Conservation (phyloP, 495 filamentous ascomycete genomes). For the Lasiosphaeris hirsuta region DNA sequence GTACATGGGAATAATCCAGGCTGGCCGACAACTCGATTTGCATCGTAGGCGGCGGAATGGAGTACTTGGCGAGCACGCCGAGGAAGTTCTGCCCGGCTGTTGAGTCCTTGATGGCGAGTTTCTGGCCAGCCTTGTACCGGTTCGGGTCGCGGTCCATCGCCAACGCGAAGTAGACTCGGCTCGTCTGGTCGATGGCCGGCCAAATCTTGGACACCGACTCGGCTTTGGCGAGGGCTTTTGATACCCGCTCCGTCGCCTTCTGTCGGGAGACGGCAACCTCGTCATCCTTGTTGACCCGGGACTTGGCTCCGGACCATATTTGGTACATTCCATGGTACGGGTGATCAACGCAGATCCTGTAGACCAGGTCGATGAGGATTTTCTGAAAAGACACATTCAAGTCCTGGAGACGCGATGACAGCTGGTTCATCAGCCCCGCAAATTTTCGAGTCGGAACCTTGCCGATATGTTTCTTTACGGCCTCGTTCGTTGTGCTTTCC, state of each 20-base stretch:
- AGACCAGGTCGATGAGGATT: conserved; percentile 66
- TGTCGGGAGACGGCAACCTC: conserved; percentile 67
- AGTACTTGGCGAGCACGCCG: conserved; percentile 51
- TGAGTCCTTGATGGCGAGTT: conserved; percentile 58
- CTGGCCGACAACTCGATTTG: conserved; percentile 69
- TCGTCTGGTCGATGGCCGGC: conserved; percentile 66
- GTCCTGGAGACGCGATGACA: conserved; percentile 83
- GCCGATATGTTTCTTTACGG: conserved; percentile 64
- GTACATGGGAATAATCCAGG: conserved; percentile 72
- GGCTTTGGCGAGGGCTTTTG: conserved; percentile 48
- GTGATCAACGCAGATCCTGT: conserved; percentile 82
- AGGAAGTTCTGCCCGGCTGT: conserved; percentile 54
- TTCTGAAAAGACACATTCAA: conserved; percentile 65
- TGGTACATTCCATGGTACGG: conserved; percentile 97
- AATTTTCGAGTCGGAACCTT: conserved; percentile 88
- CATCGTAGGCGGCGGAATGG: conserved; percentile 89
- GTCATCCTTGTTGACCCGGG: conserved; percentile 62
- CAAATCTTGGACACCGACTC: conserved; percentile 53
- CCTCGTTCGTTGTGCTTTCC: conserved; percentile 66
- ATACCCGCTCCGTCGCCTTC: conserved; percentile 64
- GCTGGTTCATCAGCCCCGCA: conserved; percentile 89
- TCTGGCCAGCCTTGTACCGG: conserved; percentile 61
- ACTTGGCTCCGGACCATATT: conserved; percentile 76
- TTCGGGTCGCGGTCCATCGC: conserved; percentile 61
- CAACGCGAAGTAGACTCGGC: conserved; percentile 68